Evolutionary conservation across 2,329 filamentous ascomycete species (phyloP).

Genomic region (Thermoascus crustaceus): DNA sequence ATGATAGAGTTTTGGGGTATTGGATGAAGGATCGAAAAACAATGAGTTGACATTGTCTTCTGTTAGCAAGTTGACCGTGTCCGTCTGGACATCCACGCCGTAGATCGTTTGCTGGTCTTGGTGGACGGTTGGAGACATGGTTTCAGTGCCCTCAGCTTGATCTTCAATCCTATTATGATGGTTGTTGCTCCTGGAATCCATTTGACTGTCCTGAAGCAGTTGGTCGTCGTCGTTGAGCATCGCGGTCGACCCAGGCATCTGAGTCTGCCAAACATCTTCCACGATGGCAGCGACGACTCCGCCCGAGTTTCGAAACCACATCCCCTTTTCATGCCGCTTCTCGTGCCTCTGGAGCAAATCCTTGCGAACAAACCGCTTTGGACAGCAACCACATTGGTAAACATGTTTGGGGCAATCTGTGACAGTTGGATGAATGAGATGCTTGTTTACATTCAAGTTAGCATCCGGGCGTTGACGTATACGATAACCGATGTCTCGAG

Average conservation of each 20-base stretch:
- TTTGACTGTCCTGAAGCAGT: no score
- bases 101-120: constrained; percentile 2
- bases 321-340: constrained; percentile 19
- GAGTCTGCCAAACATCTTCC: background rate
- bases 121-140: background rate
- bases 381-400: constrained; percentile 13
- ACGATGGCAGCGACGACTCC: constrained; percentile 5
- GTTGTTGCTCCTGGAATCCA: no score
- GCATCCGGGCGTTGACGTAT: background rate
- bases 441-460: no score
- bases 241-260: constrained; percentile 3
- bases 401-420: constrained; percentile 13
- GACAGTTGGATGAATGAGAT: no score
- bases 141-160: background rate
- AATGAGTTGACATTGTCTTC: constrained; percentile 12
- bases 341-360: constrained; percentile 20
- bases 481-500: background rate
- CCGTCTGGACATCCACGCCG: constrained; percentile 3
- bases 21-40: constrained; percentile 15
- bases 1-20: constrained; percentile 11
- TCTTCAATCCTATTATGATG: no score
- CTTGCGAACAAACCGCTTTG: constrained; percentile 16
- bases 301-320: constrained; percentile 20
- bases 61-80: constrained; percentile 4
- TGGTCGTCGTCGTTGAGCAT: background rate